Percentiles rank a stretch among this genome's conserved stretches.
Evolutionary conservation across 2,329 filamentous ascomycete species (phyloP).

Genomic region (Hypoxylon sp.): DNA sequence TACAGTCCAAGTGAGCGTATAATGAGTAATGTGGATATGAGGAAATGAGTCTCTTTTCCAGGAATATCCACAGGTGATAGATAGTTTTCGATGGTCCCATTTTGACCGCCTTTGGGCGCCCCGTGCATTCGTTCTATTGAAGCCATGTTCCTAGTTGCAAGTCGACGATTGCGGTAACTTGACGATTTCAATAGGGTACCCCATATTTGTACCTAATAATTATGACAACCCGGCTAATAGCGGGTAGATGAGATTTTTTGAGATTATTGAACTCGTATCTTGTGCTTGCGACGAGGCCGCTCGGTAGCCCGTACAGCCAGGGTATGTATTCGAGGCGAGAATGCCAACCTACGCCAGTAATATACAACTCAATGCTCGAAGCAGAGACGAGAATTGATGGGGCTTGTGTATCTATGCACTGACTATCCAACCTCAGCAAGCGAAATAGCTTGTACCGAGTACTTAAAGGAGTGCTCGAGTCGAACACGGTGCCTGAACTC

Average conservation of each 20-base stretch:
- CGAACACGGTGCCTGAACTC: slow-evolving; percentile 26
- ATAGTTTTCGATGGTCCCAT: slow-evolving; percentile 21
- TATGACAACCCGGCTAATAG: slow-evolving; percentile 28
- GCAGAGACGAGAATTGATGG: slow-evolving; percentile 9
- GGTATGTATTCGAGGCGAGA: slow-evolving; percentile 16
- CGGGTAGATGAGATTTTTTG: slow-evolving; percentile 4
- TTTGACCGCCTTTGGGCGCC: slow-evolving; percentile 41
- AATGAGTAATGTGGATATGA: slow-evolving; percentile 28
- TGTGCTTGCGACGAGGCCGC: slow-evolving; percentile 4
- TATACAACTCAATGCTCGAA: slow-evolving; percentile 27
- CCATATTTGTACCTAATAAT: slow-evolving; percentile 40
- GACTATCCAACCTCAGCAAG: slow-evolving; percentile 21
- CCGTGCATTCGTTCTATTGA: slow-evolving; percentile 36
- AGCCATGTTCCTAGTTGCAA: slow-evolving; percentile 31
- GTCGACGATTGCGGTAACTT: slow-evolving; percentile 34
- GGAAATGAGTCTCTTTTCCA: slow-evolving; percentile 22
- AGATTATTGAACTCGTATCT: slow-evolving; percentile 13
- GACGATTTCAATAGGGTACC: slow-evolving; percentile 13
- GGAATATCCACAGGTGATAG: slow-evolving; percentile 30
- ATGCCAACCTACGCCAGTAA: slow-evolving; percentile 23
- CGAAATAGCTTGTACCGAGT: slow-evolving; percentile 25
- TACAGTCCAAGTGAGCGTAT: slow-evolving; percentile 8
- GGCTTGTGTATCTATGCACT: slow-evolving; percentile 19
- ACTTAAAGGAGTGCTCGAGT: slow-evolving; percentile 12
- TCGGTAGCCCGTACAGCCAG: slow-evolving; percentile 3